phyloP scores from a whole-genome alignment of 495 filamentous ascomycete species.

The Lasiosphaeria hispida region DNA sequence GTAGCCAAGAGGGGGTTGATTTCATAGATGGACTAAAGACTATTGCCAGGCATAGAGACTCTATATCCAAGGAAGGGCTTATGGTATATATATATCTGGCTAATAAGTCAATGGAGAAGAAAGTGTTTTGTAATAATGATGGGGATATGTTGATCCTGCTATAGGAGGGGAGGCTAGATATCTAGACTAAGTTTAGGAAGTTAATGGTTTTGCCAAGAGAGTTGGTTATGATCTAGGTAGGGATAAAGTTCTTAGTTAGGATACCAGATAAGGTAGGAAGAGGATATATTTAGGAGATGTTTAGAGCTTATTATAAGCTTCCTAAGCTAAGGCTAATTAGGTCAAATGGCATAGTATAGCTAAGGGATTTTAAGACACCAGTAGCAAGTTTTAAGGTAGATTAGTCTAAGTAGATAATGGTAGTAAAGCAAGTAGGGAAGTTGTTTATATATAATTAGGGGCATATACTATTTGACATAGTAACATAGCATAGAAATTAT shows the following conservation, averaged over 20 bases:
- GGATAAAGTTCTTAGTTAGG: conserved; percentile 69
- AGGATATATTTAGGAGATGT: conserved; percentile 80
- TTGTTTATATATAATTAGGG: conserved; percentile 67
- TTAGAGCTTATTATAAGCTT: conserved; percentile 74
- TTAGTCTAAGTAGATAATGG: conserved; percentile 29
- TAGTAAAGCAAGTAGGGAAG: conserved; percentile 69
- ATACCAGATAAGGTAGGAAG: conserved; percentile 59
- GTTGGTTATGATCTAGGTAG: conserved; percentile 79
- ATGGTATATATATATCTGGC: conserved; percentile 76
- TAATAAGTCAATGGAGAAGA: conserved; percentile 67
- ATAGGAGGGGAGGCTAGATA: conserved; percentile 75
- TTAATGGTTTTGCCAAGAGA: conserved; percentile 78
- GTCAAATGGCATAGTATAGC: conserved; percentile 76
- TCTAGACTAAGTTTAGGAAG: conserved; percentile 74
- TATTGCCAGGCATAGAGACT: conserved; percentile 74
- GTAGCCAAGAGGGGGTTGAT: conserved; percentile 58
- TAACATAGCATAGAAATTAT: conserved; percentile 71
- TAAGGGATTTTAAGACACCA: conserved; percentile 78
- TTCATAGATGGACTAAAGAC: conserved; percentile 74
- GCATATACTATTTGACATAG: conserved; percentile 74
- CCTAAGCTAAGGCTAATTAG: conserved; percentile 84
- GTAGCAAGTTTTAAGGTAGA: conserved; percentile 70
- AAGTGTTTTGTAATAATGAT: conserved; percentile 79
- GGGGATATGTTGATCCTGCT: conserved; percentile 79
- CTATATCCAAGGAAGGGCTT: conserved; percentile 69